Evolutionary conservation across 305 asterid species (phyloP), one percentile per base, ranked within the genome.

Genomic region (Petunia hybrid): DNA sequence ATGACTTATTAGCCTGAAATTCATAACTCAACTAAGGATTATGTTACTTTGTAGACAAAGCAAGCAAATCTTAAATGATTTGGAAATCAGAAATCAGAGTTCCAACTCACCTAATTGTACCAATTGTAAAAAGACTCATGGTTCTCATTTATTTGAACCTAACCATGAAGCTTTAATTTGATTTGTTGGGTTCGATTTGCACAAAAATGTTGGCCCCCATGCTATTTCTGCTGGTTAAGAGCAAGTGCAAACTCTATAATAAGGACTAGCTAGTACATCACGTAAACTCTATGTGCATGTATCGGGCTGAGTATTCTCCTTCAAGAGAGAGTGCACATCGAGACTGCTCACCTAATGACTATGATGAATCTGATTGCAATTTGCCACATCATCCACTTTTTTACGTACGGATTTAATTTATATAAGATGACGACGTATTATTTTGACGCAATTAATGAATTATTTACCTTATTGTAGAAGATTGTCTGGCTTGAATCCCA

Each of bases 251-350:
- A 13, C 22, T 67, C 10, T 12, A 8, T 1, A 31, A 8, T 1
- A 31, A 46, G 39, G 13, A 31, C 76, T 68, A 68, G 56, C 76
- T 68, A 68, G 39, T 42, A 68, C 39, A 41, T 68, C 39, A 68
- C 76, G n/a, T 67, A 67, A 68, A 68, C n/a, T 42, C 76, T 16
- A 16, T 68, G 56, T 68, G 76, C 76, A 68, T 68, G 56, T 8
- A 68, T 68, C 12, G 40, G n/a, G 46, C 31, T 22, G 38, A 66
- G 4, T 14, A 53, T 68, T n/a, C n/a, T n/a, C n/a, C n/a, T n/a
- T 42, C 38, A 41, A n/a, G 5, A 16, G 56, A 38, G 42, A 68
- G 43, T 68, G 56, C 14, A 68, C 43, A 68, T 42, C 42, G 56
- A 42, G 76, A 42, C 56, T 42, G 12, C 56, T 68, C 16, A 68